phyloP scores from a whole-genome alignment of 2,329 filamentous ascomycete species.

The Chaetomium olivaceum region DNA sequence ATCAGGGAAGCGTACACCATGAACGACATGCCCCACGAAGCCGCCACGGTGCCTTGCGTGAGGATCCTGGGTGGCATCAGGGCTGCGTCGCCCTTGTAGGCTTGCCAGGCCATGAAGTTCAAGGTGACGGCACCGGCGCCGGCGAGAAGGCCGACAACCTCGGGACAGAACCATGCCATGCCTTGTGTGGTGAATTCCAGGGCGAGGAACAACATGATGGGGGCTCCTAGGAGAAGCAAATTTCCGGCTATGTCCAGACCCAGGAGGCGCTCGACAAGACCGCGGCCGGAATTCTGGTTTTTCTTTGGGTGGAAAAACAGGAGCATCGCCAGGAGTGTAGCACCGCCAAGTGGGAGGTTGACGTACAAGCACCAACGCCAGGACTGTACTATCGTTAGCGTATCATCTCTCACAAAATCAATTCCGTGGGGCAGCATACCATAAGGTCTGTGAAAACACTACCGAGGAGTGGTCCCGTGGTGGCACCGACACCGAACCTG shows the following conservation, averaged over 20 bases:
- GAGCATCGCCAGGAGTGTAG: slow-evolving; percentile 37
- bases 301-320: slow-evolving; percentile 36
- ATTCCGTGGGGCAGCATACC: slow-evolving; percentile 30
- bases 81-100: slow-evolving; percentile 45
- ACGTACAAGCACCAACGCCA: slow-evolving; percentile 49
- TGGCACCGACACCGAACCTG: slow-evolving; percentile 41
- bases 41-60: slow-evolving; percentile 42
- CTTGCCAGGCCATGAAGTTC: slow-evolving; percentile 41
- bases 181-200: slow-evolving; percentile 49
- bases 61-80: slow-evolving; percentile 48
- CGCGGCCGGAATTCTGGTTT: slow-evolving; percentile 23
- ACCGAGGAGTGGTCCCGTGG: slow-evolving; percentile 40
- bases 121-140: slow-evolving; percentile 33
- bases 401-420: no score
- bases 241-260: slow-evolving; percentile 41
- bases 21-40: slow-evolving; percentile 43
- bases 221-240: slow-evolving; percentile 45
- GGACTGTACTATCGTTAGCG: slow-evolving; percentile 34
- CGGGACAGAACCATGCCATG: slow-evolving; percentile 45
- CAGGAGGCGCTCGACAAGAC: slow-evolving; percentile 33
- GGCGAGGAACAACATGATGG: slow-evolving; percentile 50
- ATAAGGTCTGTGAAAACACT: slow-evolving; percentile 41
- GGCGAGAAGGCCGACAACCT: slow-evolving; percentile 44
- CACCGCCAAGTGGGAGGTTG: slow-evolving; percentile 44
- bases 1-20: slow-evolving; percentile 47